Evolutionary conservation across 257 asterid genomes (phyloP).

Genomic region (Verbascum thapsus): DNA sequence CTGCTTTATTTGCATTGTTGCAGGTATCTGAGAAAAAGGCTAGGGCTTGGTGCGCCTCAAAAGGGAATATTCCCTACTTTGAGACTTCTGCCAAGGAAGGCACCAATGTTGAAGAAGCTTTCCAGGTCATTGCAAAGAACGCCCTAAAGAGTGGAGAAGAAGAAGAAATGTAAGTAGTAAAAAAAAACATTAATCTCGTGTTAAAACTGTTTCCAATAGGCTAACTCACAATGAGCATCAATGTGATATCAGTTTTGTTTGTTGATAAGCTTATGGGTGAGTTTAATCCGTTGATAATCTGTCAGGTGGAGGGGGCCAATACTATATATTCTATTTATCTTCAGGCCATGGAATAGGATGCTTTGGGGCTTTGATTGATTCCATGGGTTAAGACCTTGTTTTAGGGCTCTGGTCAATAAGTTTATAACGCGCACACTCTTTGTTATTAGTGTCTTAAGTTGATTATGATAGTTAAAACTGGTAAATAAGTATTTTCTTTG

Average conservation of each 20-base stretch:
- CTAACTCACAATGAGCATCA: neutral
- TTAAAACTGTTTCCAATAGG: neutral
- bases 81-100: constrained; percentile 99
- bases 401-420: too few species aligned
- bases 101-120: constrained; percentile 92
- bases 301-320: too few species aligned
- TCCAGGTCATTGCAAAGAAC: constrained; percentile 89
- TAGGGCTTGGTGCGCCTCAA: constrained; percentile 97
- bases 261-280: too few species aligned
- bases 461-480: too few species aligned
- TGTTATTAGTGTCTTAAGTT: too few species aligned
- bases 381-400: too few species aligned
- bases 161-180: constrained; percentile 88
- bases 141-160: constrained; percentile 92
- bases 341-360: too few species aligned
- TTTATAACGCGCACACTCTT: too few species aligned
- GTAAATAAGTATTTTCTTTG: too few species aligned
- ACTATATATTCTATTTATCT: too few species aligned
- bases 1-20: constrained; percentile 5
- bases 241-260: constrained; percentile 7
- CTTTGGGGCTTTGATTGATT: too few species aligned
- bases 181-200: too few species aligned
- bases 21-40: constrained; percentile 99
- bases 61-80: constrained; percentile 94
- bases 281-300: neutral